phyloP scores from a whole-genome alignment of 108 stramenopile species.

The Cyclostephanos tholiformis region DNA sequence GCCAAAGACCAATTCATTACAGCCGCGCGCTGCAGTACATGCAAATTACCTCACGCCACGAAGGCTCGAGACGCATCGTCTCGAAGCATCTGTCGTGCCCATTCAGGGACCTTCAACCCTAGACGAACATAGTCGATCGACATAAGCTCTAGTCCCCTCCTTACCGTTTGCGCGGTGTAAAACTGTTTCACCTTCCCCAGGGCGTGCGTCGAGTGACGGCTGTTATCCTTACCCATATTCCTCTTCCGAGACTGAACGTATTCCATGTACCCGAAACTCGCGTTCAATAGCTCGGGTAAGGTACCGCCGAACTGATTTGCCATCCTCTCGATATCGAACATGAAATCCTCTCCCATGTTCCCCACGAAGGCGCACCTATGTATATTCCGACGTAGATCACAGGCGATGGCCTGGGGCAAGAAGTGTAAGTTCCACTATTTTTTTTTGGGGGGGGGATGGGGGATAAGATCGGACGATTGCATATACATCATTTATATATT shows the following conservation, averaged over 20 bases:
- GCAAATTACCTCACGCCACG: background rate
- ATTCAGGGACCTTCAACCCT: slow-evolving; percentile 59
- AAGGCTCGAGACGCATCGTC: slow-evolving; percentile 17
- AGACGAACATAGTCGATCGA: slow-evolving; percentile 66
- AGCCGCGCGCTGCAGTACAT: too few relatives aligned
- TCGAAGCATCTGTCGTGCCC: slow-evolving; percentile 64
- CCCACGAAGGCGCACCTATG: slow-evolving; percentile 57
- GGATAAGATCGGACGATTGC: background rate
- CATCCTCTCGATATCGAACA: slow-evolving; percentile 44
- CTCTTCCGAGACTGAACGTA: slow-evolving; percentile 9
- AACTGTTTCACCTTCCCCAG: slow-evolving; percentile 42
- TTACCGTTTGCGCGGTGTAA: slow-evolving; percentile 65
- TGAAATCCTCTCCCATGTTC: slow-evolving; percentile 55
- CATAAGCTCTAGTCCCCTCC: slow-evolving; percentile 59
- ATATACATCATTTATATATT: background rate
- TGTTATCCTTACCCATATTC: slow-evolving; percentile 22
- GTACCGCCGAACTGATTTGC: slow-evolving; percentile 29
- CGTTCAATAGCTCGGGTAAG: slow-evolving; percentile 31
- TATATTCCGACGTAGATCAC: slow-evolving; percentile 53
- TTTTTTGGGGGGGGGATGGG: too few relatives aligned
- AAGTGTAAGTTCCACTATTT: slow-evolving; percentile 74
- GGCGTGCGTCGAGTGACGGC: slow-evolving; percentile 30
- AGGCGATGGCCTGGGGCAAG: slow-evolving; percentile 53
- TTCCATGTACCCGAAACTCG: slow-evolving; percentile 23
- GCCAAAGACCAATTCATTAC: too few relatives aligned